These are phyloP conservation scores for Onygena corvina DNA, from an alignment of 2,329 filamentous ascomycete species.

Conservation along the genomic window DNA sequence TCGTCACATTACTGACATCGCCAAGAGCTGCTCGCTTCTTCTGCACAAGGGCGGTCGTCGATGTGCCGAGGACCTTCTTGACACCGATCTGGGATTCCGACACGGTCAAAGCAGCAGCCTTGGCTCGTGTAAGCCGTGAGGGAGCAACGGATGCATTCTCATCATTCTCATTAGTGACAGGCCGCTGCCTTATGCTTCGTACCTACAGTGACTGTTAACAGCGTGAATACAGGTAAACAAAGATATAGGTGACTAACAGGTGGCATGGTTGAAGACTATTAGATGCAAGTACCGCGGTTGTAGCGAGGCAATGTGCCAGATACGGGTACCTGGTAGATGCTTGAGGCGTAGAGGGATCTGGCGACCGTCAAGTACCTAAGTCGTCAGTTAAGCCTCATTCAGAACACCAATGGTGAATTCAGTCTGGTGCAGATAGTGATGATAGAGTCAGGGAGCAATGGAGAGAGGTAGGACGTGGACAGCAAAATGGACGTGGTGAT, in stretches of 20 bases:
- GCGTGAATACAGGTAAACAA: conserved; percentile 17
- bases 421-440: neutral
- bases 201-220: conserved; percentile 43
- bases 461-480: no score
- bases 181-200: conserved; percentile 60
- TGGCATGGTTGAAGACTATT: conserved; percentile 37
- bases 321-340: neutral
- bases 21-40: conserved; percentile 76
- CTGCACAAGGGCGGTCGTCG: conserved; percentile 39
- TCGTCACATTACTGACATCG: conserved; percentile 91
- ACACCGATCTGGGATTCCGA: conserved; percentile 42
- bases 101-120: conserved; percentile 57
- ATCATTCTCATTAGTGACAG: conserved; percentile 83
- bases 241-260: conserved; percentile 37
- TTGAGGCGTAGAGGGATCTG: neutral
- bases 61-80: conserved; percentile 51
- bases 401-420: neutral
- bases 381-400: neutral
- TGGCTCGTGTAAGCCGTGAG: conserved; percentile 83
- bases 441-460: neutral
- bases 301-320: no score
- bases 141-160: conserved; percentile 60
- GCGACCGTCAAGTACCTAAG: no score
- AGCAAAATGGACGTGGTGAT: neutral
- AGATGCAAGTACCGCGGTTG: conserved; percentile 8